These are phyloP conservation scores for Lentinula aciculospora DNA, from an alignment of 768 basidiomycete genomes.

Conservation along the genomic window DNA sequence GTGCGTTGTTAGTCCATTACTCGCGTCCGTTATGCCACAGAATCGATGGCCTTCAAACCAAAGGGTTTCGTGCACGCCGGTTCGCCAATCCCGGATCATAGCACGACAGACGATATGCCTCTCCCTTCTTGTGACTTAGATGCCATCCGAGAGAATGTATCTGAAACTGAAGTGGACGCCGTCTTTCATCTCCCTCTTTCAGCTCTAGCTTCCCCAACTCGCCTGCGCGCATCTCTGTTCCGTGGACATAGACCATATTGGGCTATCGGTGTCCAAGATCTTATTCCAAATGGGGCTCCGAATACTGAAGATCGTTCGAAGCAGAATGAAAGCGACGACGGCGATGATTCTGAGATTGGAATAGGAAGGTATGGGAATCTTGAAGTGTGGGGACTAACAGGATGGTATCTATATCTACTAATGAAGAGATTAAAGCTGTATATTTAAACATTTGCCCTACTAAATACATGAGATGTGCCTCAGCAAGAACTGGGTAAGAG, in stretches of 20 bases:
- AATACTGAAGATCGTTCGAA: not conserved
- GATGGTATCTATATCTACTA: slow-evolving; percentile 70
- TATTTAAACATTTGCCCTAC: no score
- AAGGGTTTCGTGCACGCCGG: slow-evolving; percentile 24
- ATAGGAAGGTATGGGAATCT: slow-evolving; percentile 39
- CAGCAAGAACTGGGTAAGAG: no score
- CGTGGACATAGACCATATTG: slow-evolving; percentile 55
- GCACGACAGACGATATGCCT: slow-evolving; percentile 32
- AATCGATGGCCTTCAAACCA: not conserved
- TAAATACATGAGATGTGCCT: no score
- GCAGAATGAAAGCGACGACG: not conserved
- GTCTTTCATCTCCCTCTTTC: slow-evolving; percentile 68
- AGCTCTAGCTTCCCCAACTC: slow-evolving; percentile 38
- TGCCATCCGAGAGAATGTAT: slow-evolving; percentile 37
- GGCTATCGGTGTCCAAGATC: slow-evolving; percentile 62
- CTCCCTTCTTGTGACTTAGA: slow-evolving; percentile 56
- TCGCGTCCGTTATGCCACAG: not conserved
- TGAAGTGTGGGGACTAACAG: slow-evolving; percentile 81
- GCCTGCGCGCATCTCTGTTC: slow-evolving; percentile 49
- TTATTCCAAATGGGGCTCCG: slow-evolving; percentile 23
- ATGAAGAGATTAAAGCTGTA: slow-evolving; percentile 52
- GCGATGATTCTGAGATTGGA: slow-evolving; percentile 34
- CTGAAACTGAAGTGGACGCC: slow-evolving; percentile 59
- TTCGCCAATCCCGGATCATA: not conserved
- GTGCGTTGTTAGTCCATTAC: slow-evolving; percentile 36